Evolutionary conservation across 805 yeast species (phyloP).

Genomic region (Starmerella bombicola): DNA sequence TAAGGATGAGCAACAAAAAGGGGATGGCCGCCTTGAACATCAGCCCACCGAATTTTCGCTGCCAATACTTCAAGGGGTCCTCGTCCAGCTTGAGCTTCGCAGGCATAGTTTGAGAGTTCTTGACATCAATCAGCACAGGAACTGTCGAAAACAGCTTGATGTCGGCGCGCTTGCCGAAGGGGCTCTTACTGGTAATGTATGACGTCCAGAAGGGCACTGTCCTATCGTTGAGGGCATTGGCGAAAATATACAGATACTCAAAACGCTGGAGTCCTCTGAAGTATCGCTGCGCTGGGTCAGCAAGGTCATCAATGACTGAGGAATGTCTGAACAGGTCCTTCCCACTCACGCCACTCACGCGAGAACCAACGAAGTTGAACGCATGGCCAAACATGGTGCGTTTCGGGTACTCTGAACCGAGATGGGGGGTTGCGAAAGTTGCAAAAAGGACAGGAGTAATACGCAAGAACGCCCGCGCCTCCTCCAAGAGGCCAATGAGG

Average conservation of each 20-base stretch:
- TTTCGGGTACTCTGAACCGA: slow-evolving; percentile 39
- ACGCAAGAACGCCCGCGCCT: slow-evolving; percentile 39
- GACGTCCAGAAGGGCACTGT: slow-evolving; percentile 82
- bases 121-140: slow-evolving; percentile 22
- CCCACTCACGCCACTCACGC: slow-evolving; percentile 56
- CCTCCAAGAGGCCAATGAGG: slow-evolving; percentile 53
- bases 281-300: slow-evolving; percentile 39
- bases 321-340: slow-evolving; percentile 51
- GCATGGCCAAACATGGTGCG: slow-evolving; percentile 26
- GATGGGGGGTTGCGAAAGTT: slow-evolving; percentile 70
- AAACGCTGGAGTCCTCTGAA: slow-evolving; percentile 46
- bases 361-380: slow-evolving; percentile 43
- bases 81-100: neutral
- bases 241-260: slow-evolving; percentile 45
- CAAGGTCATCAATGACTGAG: slow-evolving; percentile 39
- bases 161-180: slow-evolving; percentile 46
- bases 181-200: slow-evolving; percentile 58
- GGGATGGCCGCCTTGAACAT: slow-evolving; percentile 2
- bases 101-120: slow-evolving; percentile 13
- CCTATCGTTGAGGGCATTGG: slow-evolving; percentile 71
- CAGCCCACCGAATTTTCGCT: neutral
- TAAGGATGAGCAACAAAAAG: slow-evolving; percentile 1
- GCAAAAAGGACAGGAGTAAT: slow-evolving; percentile 52
- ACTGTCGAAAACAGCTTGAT: slow-evolving; percentile 24
- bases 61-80: neutral